These are phyloP conservation scores for Coffea eugenioides DNA, from an alignment of 257 asterid genomes.

Conservation along the genomic window DNA sequence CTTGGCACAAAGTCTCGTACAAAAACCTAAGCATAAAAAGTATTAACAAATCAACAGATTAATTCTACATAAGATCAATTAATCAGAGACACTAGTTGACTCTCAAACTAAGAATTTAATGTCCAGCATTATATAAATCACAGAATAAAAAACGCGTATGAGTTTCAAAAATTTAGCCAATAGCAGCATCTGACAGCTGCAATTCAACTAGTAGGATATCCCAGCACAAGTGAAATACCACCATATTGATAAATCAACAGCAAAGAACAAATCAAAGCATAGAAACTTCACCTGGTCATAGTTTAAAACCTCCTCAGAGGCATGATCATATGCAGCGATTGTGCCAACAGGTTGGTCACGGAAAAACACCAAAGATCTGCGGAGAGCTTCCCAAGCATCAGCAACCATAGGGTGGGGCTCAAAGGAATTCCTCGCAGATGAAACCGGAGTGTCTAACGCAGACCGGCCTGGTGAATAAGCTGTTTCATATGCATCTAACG, in stretches of 20 bases:
- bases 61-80: background rate
- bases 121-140: conserved; percentile 7
- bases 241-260: background rate
- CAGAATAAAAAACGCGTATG: background rate
- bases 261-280: background rate
- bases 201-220: background rate
- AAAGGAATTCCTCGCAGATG: conserved; percentile 58
- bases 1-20: conserved; percentile 82
- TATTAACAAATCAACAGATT: conserved; percentile 1
- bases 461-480: conserved; percentile 67
- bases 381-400: conserved; percentile 83
- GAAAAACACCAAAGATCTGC: conserved; percentile 62
- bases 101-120: background rate
- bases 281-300: conserved; percentile 65
- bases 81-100: background rate
- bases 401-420: conserved; percentile 86
- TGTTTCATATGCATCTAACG: conserved; percentile 48
- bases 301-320: conserved; percentile 76
- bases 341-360: conserved; percentile 85
- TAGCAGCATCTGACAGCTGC: conserved; percentile 9
- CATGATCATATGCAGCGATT: conserved; percentile 81
- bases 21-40: conserved; percentile 48
- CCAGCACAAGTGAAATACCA: background rate
- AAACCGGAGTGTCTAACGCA: conserved; percentile 51
- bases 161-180: background rate